Base-by-base conservation (phyloP, 2,329 filamentous ascomycete species). In the Diaporthe citri region DNA sequence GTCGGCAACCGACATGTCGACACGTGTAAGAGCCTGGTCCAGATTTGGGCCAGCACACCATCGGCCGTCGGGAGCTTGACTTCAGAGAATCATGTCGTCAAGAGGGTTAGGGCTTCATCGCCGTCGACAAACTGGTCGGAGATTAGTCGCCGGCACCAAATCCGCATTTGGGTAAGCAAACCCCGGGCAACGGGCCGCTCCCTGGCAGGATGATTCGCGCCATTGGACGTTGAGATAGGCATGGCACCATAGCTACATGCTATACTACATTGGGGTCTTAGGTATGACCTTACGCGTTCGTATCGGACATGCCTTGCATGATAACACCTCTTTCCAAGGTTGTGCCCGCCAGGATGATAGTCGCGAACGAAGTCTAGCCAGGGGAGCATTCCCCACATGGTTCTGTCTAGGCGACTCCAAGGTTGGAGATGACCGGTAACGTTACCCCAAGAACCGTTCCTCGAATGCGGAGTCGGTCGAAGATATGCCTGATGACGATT, bases 351-450 rank as follows among this genome's bases (percentile, higher is more conserved):
- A 34, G 22, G n/a, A 48, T 55, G 17, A 20, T 48, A 43, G 22
- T 17, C 28, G 36, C 36, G 34, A 64, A 34, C 41, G 8, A 28
- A n/a, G 34, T 43, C 55, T 55, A 41, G 34, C 70, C 57, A 43
- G 57, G 57, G 43, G 46, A 55, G 13, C 46, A 41, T 55, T 46
- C 46, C 70, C 70, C 57, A 72, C 57, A 43, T 43, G 34, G 46
- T 31, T 36, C 57, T 55, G 8, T 55, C 34, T 43, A 3, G 48
- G 51, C 34, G 25, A 67, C 39, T 67, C 36, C 71, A 55, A 57
- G 20, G 62, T 52, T 64, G 62, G 59, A 48, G 74, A 74, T 75
- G 60, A 56, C 59, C 72, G 60, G 74, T 69, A 76, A 76, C 74
- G 74, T 76, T 76, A 76, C 74, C 57, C 66, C 46, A 67, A 25